Evolutionary conservation across 345 rosid genomes (phyloP), one percentile per base, ranked within the genome.

Genomic region (Hibiscus tridactylites): DNA sequence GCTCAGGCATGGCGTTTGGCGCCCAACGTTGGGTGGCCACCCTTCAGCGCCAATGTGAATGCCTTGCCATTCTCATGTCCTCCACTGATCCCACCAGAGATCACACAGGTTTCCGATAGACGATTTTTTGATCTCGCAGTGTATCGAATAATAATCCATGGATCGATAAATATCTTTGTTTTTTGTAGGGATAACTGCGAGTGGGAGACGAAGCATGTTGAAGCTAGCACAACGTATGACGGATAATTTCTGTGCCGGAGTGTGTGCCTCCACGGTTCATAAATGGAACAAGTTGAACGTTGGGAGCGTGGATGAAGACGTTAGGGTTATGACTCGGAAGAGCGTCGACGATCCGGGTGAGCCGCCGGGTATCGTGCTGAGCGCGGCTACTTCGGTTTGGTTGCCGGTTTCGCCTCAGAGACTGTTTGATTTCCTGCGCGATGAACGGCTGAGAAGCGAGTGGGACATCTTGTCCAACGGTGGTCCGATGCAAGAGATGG

Each of bases 391-490:
- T 3, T 96, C 99, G 0, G 97, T 92, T 0, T 96, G 96, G 98
- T 83, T 96, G 56, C 96, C 94, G 0, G 95, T 88, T 13, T 75
- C 96, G 7, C 96, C 96, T 0, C 88, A 91, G 74, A 74, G 85
- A 28, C 84, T 96, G 63, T 96, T 96, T 9, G 88, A 92, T 78
- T 91, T 91, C 63, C 87, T 96, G 1, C 85, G 97, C 0, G 89
- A 92, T 65, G 97, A 90, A 76, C 90, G 90, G 80, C 81, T 89
- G 15, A 75, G 99, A 78, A 86, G 96, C 78, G 91, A 90, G 81
- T 95, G 99, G 99, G 99, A 92, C 80, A 92, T 95, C 26, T 80
- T 95, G 61, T 95, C 97, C 57, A 94, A 94, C 61, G 96, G 97
- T 17, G 98, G 96, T 0, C 97, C 97, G 7, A 91, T 91, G 96